Evolutionary conservation across 371 early-diverging fungal genomes (phyloP).

Genomic region (Mucor racemosus): DNA sequence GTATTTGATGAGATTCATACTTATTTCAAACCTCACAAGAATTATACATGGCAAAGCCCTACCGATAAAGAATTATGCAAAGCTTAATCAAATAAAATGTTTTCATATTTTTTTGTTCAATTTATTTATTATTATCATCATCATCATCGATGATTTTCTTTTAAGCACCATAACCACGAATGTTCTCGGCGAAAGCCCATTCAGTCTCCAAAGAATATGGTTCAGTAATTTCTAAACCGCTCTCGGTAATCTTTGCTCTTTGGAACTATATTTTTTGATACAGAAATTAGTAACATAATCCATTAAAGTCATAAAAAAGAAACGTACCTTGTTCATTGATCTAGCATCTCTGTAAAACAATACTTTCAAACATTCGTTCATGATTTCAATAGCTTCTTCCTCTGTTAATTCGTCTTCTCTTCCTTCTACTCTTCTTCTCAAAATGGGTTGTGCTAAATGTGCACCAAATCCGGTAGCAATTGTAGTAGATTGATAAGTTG

Average conservation of each 20-base stretch:
- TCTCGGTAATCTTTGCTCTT: constrained; percentile 86
- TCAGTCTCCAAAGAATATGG: constrained; percentile 92
- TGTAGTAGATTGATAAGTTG: constrained; percentile 89
- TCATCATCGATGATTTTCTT: neutral
- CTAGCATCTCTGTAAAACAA: constrained; percentile 98
- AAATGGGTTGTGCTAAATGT: constrained; percentile 94
- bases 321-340: constrained; percentile 87
- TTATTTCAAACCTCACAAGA: constrained; percentile 41
- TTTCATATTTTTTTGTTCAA: neutral
- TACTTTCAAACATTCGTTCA: constrained; percentile 94
- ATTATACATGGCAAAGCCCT: constrained; percentile 55
- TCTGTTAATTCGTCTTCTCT: constrained; percentile 86
- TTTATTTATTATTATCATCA: constrained; percentile 6
- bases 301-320: neutral
- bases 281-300: neutral
- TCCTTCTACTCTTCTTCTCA: constrained; percentile 92
- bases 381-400: constrained; percentile 88
- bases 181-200: constrained; percentile 91
- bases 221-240: constrained; percentile 84
- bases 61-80: constrained; percentile 39
- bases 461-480: constrained; percentile 98
- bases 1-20: constrained; percentile 29
- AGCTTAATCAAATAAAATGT: constrained; percentile 16
- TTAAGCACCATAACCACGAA: constrained; percentile 88
- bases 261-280: constrained; percentile 69